Evolutionary conservation across 1,139 yeast genomes (phyloP).

Genomic region (Suhomyces taliae): DNA sequence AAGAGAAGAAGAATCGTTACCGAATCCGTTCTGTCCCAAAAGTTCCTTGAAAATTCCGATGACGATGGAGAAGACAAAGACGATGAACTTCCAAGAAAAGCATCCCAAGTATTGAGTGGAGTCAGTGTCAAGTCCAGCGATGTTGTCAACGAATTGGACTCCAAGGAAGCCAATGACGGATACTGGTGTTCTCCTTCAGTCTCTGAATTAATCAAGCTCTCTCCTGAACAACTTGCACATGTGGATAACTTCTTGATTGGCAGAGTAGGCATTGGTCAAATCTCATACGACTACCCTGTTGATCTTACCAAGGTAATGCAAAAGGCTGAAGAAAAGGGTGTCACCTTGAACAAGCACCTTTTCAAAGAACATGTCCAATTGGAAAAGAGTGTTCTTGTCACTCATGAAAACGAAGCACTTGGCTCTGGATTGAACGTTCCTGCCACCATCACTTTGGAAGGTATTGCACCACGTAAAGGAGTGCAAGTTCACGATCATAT

Average conservation of each 20-base stretch:
- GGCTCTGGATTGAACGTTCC: conserved; percentile 84
- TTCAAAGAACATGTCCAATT: conserved; percentile 64
- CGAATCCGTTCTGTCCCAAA: conserved; percentile 16
- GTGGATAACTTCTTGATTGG: conserved; percentile 77
- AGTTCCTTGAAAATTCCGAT: conserved; percentile 21
- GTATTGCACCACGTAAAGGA: conserved; percentile 46
- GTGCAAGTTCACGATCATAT: conserved; percentile 36
- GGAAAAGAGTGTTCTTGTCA: conserved; percentile 58
- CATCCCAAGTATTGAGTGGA: conserved; percentile 8
- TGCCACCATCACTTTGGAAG: conserved; percentile 76
- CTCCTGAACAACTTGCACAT: conserved; percentile 51
- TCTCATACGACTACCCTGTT: conserved; percentile 70
- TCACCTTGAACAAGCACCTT: conserved; percentile 30
- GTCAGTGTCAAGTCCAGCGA: conserved; percentile 12
- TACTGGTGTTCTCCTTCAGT: conserved; percentile 84
- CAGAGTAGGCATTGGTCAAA: conserved; percentile 71
- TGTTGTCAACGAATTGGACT: conserved; percentile 7
- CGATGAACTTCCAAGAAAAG: background rate
- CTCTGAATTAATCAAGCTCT: conserved; percentile 47
- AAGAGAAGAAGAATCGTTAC: conserved; percentile 34
- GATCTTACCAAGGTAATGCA: conserved; percentile 50
- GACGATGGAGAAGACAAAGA: conserved; percentile 18
- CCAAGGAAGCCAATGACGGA: conserved; percentile 33
- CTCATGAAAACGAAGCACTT: conserved; percentile 68
- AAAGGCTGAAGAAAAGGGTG: conserved; percentile 32